Evolutionary conservation across 345 rosid genomes (phyloP), one percentile per base, ranked within the genome.

Genomic region (Pugionium cornutum): DNA sequence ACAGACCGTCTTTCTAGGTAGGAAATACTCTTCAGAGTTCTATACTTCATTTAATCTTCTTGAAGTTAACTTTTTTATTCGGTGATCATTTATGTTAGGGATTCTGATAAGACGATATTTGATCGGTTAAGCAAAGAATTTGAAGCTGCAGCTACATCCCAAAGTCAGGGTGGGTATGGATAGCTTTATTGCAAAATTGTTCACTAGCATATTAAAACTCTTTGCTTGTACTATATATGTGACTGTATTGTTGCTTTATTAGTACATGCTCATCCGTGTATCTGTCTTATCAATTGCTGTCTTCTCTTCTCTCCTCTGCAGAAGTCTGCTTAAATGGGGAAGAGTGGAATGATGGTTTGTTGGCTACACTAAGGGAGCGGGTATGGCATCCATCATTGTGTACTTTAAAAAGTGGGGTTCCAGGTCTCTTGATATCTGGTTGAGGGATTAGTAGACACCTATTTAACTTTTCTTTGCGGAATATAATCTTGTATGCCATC

Each of bases 291-390:
- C 25, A 46, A 45, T 48, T 58, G 25, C 7, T 43, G 25, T 29
- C 9, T 62, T 70, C 33, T 37, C 34, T 25, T n/a, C 65, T 48
- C 52, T 64, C 36, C 69, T 58, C 35, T 76, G 76, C 84, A 85
- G 99, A 90, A 80, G 71, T 88, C 70, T 68, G 57, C 76, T 71
- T 90, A 73, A 83, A 88, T 63, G 96, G 90, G 56, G 97, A 86
- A 69, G 84, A 86, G 73, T 92, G 98, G 98, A 88, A 86, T 77
- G 96, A 92, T 68, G 97, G 98, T 51, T 81, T 92, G 39, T 66
- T 89, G 67, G 97, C 98, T 69, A 92, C 96, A 29, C 73, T 89
- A 70, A 86, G 97, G 80, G 98, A 92, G 69, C 81, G 83, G 96
- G 98, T 92, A 84, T 67, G 77, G 5, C 25, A 30, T 59, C 61